Evolutionary conservation across 192 early-diverging fungal species (phyloP).

Genomic region (Backusella westeae): DNA sequence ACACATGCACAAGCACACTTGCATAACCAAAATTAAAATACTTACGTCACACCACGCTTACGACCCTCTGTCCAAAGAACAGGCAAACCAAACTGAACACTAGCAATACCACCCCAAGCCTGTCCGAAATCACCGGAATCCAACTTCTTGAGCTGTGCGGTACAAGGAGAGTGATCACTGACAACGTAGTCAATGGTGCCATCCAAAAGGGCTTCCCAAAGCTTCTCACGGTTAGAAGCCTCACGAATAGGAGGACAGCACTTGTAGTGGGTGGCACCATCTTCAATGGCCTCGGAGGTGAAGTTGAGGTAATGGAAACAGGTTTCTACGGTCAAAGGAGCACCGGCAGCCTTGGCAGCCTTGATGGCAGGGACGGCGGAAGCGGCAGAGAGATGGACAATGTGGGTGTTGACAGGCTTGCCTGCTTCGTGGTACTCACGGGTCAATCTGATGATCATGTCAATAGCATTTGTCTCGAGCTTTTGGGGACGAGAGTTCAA

Average conservation of each 20-base stretch:
- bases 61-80: slow-evolving; percentile 76
- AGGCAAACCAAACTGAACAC: slow-evolving; percentile 77
- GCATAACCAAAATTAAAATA: background rate
- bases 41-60: slow-evolving; percentile 57
- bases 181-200: slow-evolving; percentile 82
- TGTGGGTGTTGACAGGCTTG: slow-evolving; percentile 69
- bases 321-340: slow-evolving; percentile 76
- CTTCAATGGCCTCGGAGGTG: slow-evolving; percentile 62
- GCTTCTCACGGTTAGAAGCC: slow-evolving; percentile 58
- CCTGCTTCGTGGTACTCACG: slow-evolving; percentile 52
- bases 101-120: slow-evolving; percentile 83
- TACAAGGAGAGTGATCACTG: slow-evolving; percentile 82
- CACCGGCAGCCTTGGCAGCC: slow-evolving; percentile 64
- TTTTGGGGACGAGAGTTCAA: slow-evolving; percentile 66
- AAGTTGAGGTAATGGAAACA: slow-evolving; percentile 82
- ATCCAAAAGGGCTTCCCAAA: slow-evolving; percentile 76
- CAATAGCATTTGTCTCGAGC: slow-evolving; percentile 74
- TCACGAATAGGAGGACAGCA: slow-evolving; percentile 84
- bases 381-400: slow-evolving; percentile 81
- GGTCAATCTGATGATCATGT: slow-evolving; percentile 66
- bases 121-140: slow-evolving; percentile 72
- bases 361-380: slow-evolving; percentile 71
- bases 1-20: background rate
- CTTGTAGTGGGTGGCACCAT: slow-evolving; percentile 77
- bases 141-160: slow-evolving; percentile 69